Conservation (phyloP, 805 yeast genomes). For the Sugiyamaella valdiviana region DNA sequence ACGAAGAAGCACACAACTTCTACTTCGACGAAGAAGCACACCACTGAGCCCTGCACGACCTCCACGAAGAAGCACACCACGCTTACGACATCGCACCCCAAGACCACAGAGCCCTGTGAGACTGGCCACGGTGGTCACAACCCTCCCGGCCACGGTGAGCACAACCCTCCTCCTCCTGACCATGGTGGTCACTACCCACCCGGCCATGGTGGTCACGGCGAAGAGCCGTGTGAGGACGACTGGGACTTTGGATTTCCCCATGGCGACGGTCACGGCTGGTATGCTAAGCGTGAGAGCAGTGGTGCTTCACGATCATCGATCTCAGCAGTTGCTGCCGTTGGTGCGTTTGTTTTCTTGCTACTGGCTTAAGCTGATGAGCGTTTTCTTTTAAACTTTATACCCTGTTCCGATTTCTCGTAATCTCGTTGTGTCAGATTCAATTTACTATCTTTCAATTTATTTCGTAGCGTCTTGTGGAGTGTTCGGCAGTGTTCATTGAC, state of each 20-base stretch:
- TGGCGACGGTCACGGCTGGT: neutral
- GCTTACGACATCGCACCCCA: neutral
- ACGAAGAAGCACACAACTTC: neutral
- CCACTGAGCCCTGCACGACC: neutral
- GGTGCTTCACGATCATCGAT: neutral
- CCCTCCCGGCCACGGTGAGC: too few relatives aligned
- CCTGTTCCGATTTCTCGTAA: neutral
- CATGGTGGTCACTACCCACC: neutral
- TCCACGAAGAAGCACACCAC: neutral
- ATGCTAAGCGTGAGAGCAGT: neutral
- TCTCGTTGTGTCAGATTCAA: neutral
- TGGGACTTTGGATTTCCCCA: neutral
- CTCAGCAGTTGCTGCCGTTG: neutral
- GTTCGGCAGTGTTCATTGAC: neutral
- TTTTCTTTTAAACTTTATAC: neutral
- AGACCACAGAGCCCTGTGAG: neutral
- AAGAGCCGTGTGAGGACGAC: neutral
- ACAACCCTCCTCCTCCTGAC: too few relatives aligned
- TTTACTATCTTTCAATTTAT: too few relatives aligned
- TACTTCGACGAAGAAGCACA: neutral
- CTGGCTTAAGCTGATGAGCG: neutral
- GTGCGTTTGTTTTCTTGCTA: neutral
- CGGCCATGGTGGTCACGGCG: too few relatives aligned
- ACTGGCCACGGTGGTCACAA: neutral
- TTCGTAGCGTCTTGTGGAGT: neutral